These are phyloP conservation scores for Boehmeria nivea DNA, from an alignment of 306 rosid species.

Conservation along the genomic window DNA sequence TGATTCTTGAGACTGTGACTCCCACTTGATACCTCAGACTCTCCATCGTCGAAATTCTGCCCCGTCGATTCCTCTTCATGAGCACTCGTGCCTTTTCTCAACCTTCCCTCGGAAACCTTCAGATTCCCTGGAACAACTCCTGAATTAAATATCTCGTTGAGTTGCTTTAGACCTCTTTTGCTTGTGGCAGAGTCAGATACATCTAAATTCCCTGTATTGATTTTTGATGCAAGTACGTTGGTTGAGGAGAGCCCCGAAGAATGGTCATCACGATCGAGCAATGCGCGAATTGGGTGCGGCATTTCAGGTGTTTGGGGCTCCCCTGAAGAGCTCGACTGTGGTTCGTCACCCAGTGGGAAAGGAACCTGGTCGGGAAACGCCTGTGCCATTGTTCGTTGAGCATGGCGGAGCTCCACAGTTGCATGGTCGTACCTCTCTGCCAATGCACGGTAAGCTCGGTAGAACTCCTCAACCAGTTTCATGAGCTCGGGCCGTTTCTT, in stretches of 20 bases:
- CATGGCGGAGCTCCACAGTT: slow-evolving; percentile 87
- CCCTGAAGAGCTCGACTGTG: slow-evolving; percentile 47
- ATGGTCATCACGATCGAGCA: slow-evolving; percentile 44
- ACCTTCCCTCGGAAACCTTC: slow-evolving; percentile 14
- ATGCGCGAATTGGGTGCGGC: slow-evolving; percentile 42
- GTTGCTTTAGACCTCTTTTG: slow-evolving; percentile 74
- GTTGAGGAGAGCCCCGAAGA: slow-evolving; percentile 42
- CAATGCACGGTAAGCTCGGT: slow-evolving; percentile 96
- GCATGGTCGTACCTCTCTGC: slow-evolving; percentile 99
- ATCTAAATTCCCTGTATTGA: slow-evolving; percentile 34
- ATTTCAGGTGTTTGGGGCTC: slow-evolving; percentile 53
- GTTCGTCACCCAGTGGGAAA: slow-evolving; percentile 51
- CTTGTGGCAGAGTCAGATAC: slow-evolving; percentile 32
- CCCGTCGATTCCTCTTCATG: slow-evolving; percentile 21
- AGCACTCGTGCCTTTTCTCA: slow-evolving; percentile 13
- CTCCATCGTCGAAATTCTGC: slow-evolving; percentile 18
- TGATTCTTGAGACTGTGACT: slow-evolving; percentile 38
- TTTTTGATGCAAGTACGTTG: too few species aligned
- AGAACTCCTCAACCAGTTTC: slow-evolving; percentile 95
- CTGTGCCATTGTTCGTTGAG: slow-evolving; percentile 92
- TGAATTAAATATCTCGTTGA: slow-evolving; percentile 42
- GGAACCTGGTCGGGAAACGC: slow-evolving; percentile 82
- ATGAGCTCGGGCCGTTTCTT: slow-evolving; percentile 96
- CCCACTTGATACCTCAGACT: slow-evolving; percentile 36
- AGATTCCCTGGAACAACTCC: slow-evolving; percentile 21